Percentiles rank a stretch among this genome's conserved stretches.
Evolutionary conservation across 306 rosid genomes (phyloP).

Genomic region (Benincasa hispida): DNA sequence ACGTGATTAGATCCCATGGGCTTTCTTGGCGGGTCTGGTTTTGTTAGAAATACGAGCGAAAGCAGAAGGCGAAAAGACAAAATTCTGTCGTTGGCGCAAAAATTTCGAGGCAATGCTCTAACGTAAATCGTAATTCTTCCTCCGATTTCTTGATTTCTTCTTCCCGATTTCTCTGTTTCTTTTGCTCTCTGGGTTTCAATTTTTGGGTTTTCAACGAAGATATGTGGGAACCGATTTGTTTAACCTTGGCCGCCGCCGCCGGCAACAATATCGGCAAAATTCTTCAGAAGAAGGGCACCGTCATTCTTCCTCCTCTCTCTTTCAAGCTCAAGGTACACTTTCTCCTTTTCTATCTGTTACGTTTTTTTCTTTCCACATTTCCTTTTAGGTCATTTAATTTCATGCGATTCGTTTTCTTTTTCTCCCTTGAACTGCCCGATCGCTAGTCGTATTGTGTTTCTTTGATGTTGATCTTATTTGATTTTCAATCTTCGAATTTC

Average conservation of each 20-base stretch:
- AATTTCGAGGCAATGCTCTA: not conserved
- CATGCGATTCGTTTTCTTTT: not conserved
- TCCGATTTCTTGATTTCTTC: not conserved
- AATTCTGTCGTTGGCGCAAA: not conserved
- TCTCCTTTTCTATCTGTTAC: not conserved
- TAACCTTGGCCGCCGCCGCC: conserved; percentile 91
- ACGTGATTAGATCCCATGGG: not conserved
- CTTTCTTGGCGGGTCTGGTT: not conserved
- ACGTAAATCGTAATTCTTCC: not conserved
- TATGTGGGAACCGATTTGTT: conserved; percentile 84
- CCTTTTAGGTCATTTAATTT: not conserved
- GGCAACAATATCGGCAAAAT: conserved; percentile 95
- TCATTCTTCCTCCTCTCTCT: conserved; percentile 92
- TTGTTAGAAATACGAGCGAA: not conserved
- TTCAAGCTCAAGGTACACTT: conserved; percentile 60
- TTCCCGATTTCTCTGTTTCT: not conserved
- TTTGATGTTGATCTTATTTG: not conserved
- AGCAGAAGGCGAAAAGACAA: not conserved
- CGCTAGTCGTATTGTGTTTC: not conserved
- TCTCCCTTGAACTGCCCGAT: not conserved
- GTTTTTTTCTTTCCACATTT: not conserved
- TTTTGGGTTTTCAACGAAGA: not conserved
- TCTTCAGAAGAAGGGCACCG: conserved; percentile 90
- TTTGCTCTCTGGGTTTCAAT: not conserved
- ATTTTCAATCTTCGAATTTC: not conserved